Conservation (phyloP, 2,329 filamentous ascomycete genomes). For the Neopestalotiopsis clavispora region DNA sequence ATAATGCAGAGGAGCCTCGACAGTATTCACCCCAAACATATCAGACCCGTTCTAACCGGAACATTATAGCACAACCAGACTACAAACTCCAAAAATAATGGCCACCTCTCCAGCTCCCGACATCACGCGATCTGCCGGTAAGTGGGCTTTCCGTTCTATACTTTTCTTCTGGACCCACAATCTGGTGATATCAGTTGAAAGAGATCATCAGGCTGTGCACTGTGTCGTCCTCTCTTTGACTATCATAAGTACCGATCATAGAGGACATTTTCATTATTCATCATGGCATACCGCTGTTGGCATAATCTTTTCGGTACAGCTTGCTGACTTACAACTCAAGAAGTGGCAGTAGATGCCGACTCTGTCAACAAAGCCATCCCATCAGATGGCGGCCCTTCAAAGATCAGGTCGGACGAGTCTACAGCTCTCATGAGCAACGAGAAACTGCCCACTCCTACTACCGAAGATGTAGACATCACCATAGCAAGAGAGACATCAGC, state of each 20-base stretch:
- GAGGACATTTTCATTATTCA: neutral
- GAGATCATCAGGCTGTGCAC: neutral
- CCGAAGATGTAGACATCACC: conserved; percentile 2
- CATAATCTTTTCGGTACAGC: neutral
- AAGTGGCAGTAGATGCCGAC: neutral
- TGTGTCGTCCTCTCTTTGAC: neutral
- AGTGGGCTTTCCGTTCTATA: conserved; percentile 4
- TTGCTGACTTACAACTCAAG: conserved; percentile 13
- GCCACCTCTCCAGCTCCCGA: neutral
- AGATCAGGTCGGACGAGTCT: neutral
- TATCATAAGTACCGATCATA: neutral
- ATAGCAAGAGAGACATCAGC: conserved; percentile 14
- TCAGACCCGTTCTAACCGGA: neutral
- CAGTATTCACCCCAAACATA: neutral
- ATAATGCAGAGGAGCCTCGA: conserved; percentile 3
- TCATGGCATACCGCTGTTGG: neutral
- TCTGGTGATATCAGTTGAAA: neutral
- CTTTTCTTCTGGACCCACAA: neutral
- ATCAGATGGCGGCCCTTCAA: conserved; percentile 3
- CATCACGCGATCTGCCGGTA: neutral
- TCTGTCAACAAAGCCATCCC: conserved; percentile 9
- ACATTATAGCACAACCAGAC: neutral
- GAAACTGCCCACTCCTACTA: neutral
- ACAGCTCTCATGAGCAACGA: neutral
- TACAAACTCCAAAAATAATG: neutral